A percentile compares a stretch with the other conserved stretches of the same genome.
Conservation (phyloP, 2,329 filamentous ascomycete species). For the Cladorrhinum sp. region DNA sequence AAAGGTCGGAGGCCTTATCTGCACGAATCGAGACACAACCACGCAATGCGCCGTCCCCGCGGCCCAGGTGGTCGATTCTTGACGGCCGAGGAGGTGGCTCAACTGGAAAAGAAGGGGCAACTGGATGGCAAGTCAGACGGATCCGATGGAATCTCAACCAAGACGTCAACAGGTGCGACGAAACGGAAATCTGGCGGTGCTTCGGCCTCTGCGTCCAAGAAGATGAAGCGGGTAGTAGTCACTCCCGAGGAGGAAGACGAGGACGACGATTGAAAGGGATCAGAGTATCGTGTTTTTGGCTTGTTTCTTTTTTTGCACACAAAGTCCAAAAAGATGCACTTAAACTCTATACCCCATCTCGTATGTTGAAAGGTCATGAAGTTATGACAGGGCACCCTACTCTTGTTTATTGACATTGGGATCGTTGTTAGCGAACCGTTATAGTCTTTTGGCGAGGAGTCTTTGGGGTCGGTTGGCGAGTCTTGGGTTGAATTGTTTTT, state of each 20-base stretch:
- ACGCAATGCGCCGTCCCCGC: conserved; percentile 92
- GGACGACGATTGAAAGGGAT: conserved; percentile 24
- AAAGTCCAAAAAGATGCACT: conserved; percentile 19
- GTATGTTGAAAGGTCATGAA: conserved; percentile 27
- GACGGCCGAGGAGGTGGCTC: conserved; percentile 91
- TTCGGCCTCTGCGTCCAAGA: conserved; percentile 51
- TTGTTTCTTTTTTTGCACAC: not conserved
- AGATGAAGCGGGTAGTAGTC: conserved; percentile 40
- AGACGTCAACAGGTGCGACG: conserved; percentile 40
- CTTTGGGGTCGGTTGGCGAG: conserved; percentile 18
- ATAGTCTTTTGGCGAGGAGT: conserved; percentile 25
- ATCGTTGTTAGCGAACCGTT: conserved; percentile 12
- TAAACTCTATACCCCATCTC: conserved; percentile 25
- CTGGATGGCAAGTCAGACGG: conserved; percentile 8
- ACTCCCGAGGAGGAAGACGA: conserved; percentile 41
- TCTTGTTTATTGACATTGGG: conserved; percentile 18
- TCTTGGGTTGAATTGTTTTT: conserved; percentile 5
- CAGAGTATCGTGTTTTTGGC: not conserved
- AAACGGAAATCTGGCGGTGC: conserved; percentile 61
- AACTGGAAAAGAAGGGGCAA: conserved; percentile 69
- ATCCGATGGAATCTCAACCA: conserved; percentile 25
- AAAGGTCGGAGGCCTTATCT: conserved; percentile 97
- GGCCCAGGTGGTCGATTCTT: conserved; percentile 93
- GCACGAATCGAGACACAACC: conserved; percentile 95
- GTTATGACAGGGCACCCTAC: conserved; percentile 29